These are phyloP conservation scores for Phialocephala subalpina DNA, from an alignment of 2,329 filamentous ascomycete species.

Conservation along the genomic window DNA sequence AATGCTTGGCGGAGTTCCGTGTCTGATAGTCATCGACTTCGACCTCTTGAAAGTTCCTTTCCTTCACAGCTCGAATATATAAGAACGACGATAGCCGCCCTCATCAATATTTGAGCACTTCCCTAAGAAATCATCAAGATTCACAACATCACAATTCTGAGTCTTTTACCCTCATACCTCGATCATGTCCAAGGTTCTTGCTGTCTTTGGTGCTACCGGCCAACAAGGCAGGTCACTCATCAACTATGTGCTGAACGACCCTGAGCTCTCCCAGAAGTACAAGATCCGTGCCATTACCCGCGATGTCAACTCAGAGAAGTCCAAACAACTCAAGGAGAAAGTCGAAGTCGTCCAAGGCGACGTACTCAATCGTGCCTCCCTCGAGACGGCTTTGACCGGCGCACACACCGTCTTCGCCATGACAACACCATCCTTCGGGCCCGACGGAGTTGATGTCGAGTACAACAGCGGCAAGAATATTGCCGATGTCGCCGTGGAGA, in stretches of 20 bases:
- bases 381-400: constrained; percentile 51
- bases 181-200: constrained; percentile 45
- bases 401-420: constrained; percentile 58
- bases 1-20: neutral
- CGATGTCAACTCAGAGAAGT: constrained; percentile 41
- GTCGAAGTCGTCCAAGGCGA: constrained; percentile 52
- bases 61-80: neutral
- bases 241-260: constrained; percentile 52
- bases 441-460: constrained; percentile 15
- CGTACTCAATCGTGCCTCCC: constrained; percentile 46
- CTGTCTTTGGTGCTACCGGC: constrained; percentile 60
- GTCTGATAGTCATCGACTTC: neutral
- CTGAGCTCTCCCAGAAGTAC: constrained; percentile 53
- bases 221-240: constrained; percentile 59
- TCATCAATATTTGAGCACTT: neutral
- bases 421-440: constrained; percentile 51
- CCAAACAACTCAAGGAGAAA: constrained; percentile 41
- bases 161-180: neutral
- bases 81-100: neutral
- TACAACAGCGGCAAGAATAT: constrained; percentile 49
- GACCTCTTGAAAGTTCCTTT: neutral
- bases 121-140: neutral
- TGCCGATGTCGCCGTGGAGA: constrained; percentile 49
- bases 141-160: neutral
- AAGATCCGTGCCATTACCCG: constrained; percentile 58